A percentile compares a stretch with the other conserved stretches of the same genome.
These are phyloP conservation scores for Omphalea diandra DNA, from an alignment of 441 rosid genomes.

Conservation along the genomic window DNA sequence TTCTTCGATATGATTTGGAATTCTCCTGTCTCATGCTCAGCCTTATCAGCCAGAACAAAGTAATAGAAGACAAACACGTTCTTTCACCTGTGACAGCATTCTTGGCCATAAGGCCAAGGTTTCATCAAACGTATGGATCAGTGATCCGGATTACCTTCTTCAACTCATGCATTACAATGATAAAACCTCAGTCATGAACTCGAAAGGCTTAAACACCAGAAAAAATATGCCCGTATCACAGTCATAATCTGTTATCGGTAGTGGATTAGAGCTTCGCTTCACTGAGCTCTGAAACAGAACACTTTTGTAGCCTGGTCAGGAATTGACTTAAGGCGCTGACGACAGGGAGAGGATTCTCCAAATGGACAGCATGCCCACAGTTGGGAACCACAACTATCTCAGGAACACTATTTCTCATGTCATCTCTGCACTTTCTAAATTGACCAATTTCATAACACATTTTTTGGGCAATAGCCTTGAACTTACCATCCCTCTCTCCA, in stretches of 20 bases:
- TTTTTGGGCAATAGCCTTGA: conserved; percentile 53
- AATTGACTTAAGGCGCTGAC: conserved; percentile 56
- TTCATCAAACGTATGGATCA: too few relatives aligned
- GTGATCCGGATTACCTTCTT: too few relatives aligned
- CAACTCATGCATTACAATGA: neutral
- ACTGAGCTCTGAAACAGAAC: neutral
- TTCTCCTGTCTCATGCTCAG: too few relatives aligned
- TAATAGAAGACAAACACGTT: too few relatives aligned
- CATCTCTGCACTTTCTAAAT: conserved; percentile 24
- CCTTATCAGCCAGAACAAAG: too few relatives aligned
- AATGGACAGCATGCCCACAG: conserved; percentile 81
- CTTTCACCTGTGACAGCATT: too few relatives aligned
- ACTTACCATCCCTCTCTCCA: conserved; percentile 72
- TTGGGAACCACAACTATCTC: conserved; percentile 56
- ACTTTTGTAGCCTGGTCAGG: conserved; percentile 35
- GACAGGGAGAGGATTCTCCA: conserved; percentile 72
- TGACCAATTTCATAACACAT: conserved; percentile 42
- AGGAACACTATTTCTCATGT: conserved; percentile 11
- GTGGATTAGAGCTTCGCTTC: neutral
- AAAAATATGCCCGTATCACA: neutral
- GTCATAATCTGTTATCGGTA: neutral
- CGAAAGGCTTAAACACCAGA: neutral
- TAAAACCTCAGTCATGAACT: neutral
- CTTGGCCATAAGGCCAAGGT: too few relatives aligned
- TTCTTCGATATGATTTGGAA: too few relatives aligned